A percentile compares a stretch with the other conserved stretches of the same genome.
Evolutionary conservation across 345 rosid species (phyloP).

Genomic region (Populus alba): DNA sequence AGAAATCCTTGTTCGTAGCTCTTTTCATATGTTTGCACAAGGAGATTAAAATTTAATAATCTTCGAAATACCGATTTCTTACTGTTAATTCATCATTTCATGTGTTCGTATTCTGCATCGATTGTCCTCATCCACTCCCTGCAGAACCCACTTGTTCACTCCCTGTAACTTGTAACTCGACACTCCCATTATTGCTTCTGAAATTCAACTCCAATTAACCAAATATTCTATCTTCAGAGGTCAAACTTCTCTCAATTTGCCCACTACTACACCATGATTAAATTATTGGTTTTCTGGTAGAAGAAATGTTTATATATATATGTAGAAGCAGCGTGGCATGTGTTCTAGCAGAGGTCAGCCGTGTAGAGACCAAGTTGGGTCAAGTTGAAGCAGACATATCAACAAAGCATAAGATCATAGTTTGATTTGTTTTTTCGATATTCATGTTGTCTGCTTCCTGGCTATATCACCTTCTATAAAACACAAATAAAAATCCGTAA

Average conservation of each 20-base stretch:
- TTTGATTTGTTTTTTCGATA: background rate
- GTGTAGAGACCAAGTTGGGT: background rate
- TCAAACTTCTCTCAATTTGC: background rate
- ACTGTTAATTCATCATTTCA: constrained; percentile 4
- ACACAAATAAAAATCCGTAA: background rate
- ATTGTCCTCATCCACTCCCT: constrained; percentile 10
- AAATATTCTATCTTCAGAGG: background rate
- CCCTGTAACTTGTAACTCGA: background rate
- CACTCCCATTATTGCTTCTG: constrained; percentile 8
- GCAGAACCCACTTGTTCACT: too few species aligned
- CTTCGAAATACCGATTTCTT: background rate
- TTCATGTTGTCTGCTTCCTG: background rate
- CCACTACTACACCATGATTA: background rate
- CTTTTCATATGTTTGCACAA: background rate
- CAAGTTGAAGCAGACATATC: constrained; percentile 27
- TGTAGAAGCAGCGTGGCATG: background rate
- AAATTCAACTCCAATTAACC: too few species aligned
- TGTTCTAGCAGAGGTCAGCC: background rate
- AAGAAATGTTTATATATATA: background rate
- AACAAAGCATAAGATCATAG: constrained; percentile 5
- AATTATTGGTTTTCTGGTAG: background rate
- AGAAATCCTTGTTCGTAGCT: background rate
- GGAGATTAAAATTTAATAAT: background rate
- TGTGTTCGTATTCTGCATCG: constrained; percentile 11
- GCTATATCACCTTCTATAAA: background rate